These are phyloP conservation scores for Coccinonectria pachysandricola DNA, from an alignment of 2,329 filamentous ascomycete genomes.

Conservation along the genomic window DNA sequence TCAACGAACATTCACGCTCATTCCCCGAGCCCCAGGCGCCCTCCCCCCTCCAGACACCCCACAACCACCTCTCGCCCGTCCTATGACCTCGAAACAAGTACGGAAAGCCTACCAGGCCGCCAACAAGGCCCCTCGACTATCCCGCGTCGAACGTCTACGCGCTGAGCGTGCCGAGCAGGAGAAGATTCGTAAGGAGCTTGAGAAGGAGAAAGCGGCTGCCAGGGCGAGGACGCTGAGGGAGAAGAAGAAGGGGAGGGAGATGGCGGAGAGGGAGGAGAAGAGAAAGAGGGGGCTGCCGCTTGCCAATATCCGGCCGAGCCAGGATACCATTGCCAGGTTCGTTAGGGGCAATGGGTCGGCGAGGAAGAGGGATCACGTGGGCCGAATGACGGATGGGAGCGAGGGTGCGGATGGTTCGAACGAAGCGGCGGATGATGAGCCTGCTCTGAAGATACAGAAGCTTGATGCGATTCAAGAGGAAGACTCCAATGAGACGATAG, in stretches of 20 bases:
- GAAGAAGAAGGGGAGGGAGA: constrained; percentile 45
- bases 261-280: constrained; percentile 37
- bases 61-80: constrained; percentile 11
- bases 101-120: constrained; percentile 28
- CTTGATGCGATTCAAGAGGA: constrained; percentile 6
- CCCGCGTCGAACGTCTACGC: constrained; percentile 28
- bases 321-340: constrained; percentile 47
- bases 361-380: constrained; percentile 24
- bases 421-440: constrained; percentile 1
- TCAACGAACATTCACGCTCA: constrained; percentile 35
- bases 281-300: constrained; percentile 43
- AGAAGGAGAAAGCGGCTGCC: constrained; percentile 36
- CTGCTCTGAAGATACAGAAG: constrained; percentile 2
- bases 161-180: constrained; percentile 41
- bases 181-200: constrained; percentile 41
- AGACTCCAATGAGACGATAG: no score
- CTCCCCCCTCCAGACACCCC: constrained; percentile 9
- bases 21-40: constrained; percentile 24
- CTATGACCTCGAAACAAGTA: constrained; percentile 34
- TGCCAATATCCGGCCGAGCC: constrained; percentile 44
- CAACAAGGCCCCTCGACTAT: constrained; percentile 26
- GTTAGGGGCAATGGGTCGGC: constrained; percentile 26
- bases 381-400: constrained; percentile 10
- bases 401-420: background rate
- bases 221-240: constrained; percentile 42